These are phyloP conservation scores for Xylaria longipes DNA, from an alignment of 495 filamentous ascomycete genomes.

Conservation along the genomic window DNA sequence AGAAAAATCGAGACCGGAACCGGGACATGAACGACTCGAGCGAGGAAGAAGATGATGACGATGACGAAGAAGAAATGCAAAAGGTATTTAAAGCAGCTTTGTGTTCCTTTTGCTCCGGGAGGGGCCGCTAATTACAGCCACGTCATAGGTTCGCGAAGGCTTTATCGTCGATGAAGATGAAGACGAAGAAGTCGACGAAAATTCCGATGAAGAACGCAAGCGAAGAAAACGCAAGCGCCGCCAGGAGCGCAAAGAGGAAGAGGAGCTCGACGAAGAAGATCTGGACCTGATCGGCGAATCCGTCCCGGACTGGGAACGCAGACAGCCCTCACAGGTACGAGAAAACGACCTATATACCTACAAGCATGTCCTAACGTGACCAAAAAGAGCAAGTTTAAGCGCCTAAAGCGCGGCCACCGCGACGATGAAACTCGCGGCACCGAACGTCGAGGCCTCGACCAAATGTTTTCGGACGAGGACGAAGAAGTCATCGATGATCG, in stretches of 20 bases:
- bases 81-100: slow-evolving; percentile 43
- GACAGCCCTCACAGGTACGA: slow-evolving; percentile 65
- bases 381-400: slow-evolving; percentile 84
- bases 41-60: slow-evolving; percentile 96
- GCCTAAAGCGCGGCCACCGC: slow-evolving; percentile 89
- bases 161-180: slow-evolving; percentile 97
- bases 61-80: slow-evolving; percentile 78
- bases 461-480: slow-evolving; percentile 97
- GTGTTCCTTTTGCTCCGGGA: not conserved
- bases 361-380: slow-evolving; percentile 35
- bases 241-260: slow-evolving; percentile 83
- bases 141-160: slow-evolving; percentile 77
- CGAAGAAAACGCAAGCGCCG: slow-evolving; percentile 70
- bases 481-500: slow-evolving; percentile 70
- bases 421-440: slow-evolving; percentile 67
- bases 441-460: slow-evolving; percentile 73
- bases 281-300: slow-evolving; percentile 89
- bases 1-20: slow-evolving; percentile 45
- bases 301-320: slow-evolving; percentile 70
- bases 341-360: not conserved
- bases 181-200: slow-evolving; percentile 72
- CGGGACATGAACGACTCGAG: slow-evolving; percentile 84
- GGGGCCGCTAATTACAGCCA: slow-evolving; percentile 16
- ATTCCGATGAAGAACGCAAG: slow-evolving; percentile 65
- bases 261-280: slow-evolving; percentile 92